A percentile compares a stretch with the other conserved stretches of the same genome.
Evolutionary conservation across 495 filamentous ascomycete genomes (phyloP).

Genomic region (Penicillium cinerascens): DNA sequence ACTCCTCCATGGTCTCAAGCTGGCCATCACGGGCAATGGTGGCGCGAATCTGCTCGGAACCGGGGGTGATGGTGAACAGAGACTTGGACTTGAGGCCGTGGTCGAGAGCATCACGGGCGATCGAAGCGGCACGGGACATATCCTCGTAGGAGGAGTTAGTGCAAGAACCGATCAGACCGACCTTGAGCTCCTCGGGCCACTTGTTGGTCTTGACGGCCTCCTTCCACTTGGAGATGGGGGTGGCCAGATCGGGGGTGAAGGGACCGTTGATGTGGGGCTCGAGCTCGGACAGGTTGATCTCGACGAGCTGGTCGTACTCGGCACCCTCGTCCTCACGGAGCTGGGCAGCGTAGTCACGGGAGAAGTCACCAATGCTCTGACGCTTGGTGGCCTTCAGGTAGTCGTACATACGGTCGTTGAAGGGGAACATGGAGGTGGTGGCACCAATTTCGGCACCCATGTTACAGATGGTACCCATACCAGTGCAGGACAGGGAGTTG

Average conservation of each 20-base stretch:
- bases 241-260: conserved; percentile 99
- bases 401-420: conserved; percentile 96
- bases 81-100: conserved; percentile 94
- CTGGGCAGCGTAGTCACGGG: conserved; percentile 78
- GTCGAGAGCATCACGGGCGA: conserved; percentile 89
- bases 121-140: conserved; percentile 92
- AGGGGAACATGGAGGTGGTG: conserved; percentile 97
- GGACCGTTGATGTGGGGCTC: conserved; percentile 99
- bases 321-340: conserved; percentile 89
- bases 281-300: conserved; percentile 90
- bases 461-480: conserved; percentile 71
- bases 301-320: conserved; percentile 93
- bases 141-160: conserved; percentile 99
- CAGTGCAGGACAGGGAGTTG: conserved; percentile 62
- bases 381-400: conserved; percentile 94
- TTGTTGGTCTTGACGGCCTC: conserved; percentile 88
- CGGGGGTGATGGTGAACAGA: conserved; percentile 91
- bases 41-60: conserved; percentile 96
- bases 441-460: conserved; percentile 94
- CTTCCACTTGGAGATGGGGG: conserved; percentile 96
- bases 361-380: conserved; percentile 82
- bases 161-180: conserved; percentile 91
- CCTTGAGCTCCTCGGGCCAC: conserved; percentile 97
- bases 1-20: conserved; percentile 94
- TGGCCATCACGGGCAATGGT: conserved; percentile 95